Percentiles rank a stretch among this genome's conserved stretches.
phyloP scores from a whole-genome alignment of 768 basidiomycete species.

The Suillus clintonianus region DNA sequence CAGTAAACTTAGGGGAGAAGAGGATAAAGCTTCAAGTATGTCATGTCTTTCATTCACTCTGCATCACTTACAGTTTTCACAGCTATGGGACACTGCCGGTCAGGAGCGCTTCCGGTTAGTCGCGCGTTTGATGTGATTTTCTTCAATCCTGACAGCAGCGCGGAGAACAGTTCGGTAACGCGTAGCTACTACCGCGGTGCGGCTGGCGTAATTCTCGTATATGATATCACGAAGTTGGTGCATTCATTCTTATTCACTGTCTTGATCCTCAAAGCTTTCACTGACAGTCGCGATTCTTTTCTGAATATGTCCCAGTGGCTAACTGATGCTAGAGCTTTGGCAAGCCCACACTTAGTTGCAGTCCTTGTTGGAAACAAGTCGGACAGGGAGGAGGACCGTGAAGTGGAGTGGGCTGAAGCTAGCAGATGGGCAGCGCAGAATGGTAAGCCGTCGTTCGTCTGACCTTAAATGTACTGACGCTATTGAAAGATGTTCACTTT shows the following conservation, averaged over 20 bases:
- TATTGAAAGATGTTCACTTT: conserved; percentile 77
- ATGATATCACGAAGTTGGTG: conserved; percentile 86
- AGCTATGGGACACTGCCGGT: conserved; percentile 98
- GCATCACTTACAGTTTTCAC: conserved; percentile 17
- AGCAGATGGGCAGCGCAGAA: conserved; percentile 96
- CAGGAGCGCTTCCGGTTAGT: conserved; percentile 89
- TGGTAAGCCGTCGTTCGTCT: conserved; percentile 47
- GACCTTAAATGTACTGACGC: conserved; percentile 5
- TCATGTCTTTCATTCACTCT: conserved; percentile 9
- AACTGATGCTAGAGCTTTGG: conserved; percentile 89
- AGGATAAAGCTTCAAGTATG: conserved; percentile 92
- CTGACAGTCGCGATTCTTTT: conserved; percentile 81
- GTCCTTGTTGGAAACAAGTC: conserved; percentile 95
- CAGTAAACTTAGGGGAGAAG: conserved; percentile 91
- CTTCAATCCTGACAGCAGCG: conserved; percentile 15
- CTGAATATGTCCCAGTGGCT: conserved; percentile 85
- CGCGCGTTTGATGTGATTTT: conserved; percentile 11
- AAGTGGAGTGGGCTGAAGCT: conserved; percentile 95
- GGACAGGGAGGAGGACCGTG: conserved; percentile 90
- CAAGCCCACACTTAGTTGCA: conserved; percentile 86
- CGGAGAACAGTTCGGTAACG: conserved; percentile 71
- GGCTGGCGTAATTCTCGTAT: conserved; percentile 88
- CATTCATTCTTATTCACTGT: conserved; percentile 4
- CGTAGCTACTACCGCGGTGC: conserved; percentile 96
- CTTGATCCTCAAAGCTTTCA: background rate